Base-by-base conservation (phyloP, 164 flowering plant species). In the Houttuynia cordata region DNA sequence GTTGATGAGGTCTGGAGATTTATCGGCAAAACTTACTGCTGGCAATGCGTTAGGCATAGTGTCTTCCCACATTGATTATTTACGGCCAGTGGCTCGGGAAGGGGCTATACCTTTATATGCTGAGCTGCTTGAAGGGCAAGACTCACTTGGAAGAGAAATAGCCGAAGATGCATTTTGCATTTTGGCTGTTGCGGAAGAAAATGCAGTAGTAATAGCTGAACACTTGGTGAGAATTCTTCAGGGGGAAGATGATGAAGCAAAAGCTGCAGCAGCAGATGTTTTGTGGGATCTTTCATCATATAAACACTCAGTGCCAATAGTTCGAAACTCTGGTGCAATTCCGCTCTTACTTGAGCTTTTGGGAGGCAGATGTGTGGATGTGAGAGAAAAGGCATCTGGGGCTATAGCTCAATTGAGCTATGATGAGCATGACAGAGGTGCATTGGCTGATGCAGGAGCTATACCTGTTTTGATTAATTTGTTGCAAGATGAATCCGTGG, bases 401-500 rank as follows among this genome's bases (percentile, higher is more conserved):
- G 81, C 75, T 51, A 71, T 79, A 62, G 80, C 83, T 21, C 81
- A 76, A 66, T 66, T 83, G 76, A 83, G 83, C 62, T 71, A 77
- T 45, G 65, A 74, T 64, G 73, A 62, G 51, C 67, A 4, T 13
- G 79, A 77, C 25, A 69, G 78, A 53, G 59, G 17, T 39, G 78
- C 71, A 10, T 72, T 83, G 56, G 75, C 66, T 22, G 74, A 76
- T 56, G 77, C 65, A 1, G 85, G 82, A 50, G 80, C 73, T 18
- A 72, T 83, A 45, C 79, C 76, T 14, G 42, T 68, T 56, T 75
- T 83, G 56, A 65, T 79, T 20, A 63, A 54, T 17, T 57, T 74
- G 72, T 40, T 80, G 72, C 69, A 63, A 10, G 79, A 74, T 47
- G 78, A 77, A 53, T 78, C 73, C 8, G 81, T 75, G 39, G 82